Percentiles rank a stretch among this genome's conserved stretches.
These are phyloP conservation scores for Microbotryomycetes sp. DNA, from an alignment of 1,284 basidiomycete species.

Conservation along the genomic window DNA sequence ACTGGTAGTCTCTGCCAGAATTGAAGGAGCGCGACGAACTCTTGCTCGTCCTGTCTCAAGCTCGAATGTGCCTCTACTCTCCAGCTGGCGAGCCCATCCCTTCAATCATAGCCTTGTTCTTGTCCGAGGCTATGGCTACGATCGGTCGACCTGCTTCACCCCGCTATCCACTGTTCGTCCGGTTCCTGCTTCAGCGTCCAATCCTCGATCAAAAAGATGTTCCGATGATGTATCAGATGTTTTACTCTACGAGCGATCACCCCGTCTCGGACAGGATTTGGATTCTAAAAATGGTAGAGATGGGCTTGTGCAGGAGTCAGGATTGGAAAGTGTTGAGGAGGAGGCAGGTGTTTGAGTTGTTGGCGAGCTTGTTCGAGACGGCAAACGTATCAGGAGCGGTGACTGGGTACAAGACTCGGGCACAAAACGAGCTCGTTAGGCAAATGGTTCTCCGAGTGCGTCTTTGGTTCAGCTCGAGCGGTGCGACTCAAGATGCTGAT, in stretches of 20 bases:
- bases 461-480: no score
- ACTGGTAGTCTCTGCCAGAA: slow-evolving; percentile 3
- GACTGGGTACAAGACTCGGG: not conserved
- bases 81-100: slow-evolving; percentile 23
- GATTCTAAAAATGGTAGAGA: slow-evolving; percentile 22
- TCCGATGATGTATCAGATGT: slow-evolving; percentile 29
- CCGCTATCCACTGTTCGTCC: slow-evolving; percentile 23
- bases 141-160: slow-evolving; percentile 22
- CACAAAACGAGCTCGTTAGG: not conserved
- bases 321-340: slow-evolving; percentile 31
- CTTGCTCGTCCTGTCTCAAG: slow-evolving; percentile 20
- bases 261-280: slow-evolving; percentile 22
- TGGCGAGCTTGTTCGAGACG: slow-evolving; percentile 25
- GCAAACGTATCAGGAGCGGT: not conserved
- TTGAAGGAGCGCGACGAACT: slow-evolving; percentile 30
- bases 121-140: slow-evolving; percentile 17
- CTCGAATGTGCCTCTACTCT: slow-evolving; percentile 22
- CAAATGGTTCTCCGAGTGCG: not conserved
- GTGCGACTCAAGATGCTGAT: no score
- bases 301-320: slow-evolving; percentile 26
- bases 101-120: slow-evolving; percentile 28
- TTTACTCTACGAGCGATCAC: slow-evolving; percentile 24
- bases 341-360: slow-evolving; percentile 27
- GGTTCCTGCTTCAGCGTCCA: slow-evolving; percentile 30
- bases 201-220: slow-evolving; percentile 26